Percentiles rank a stretch among this genome's conserved stretches.
These are phyloP conservation scores for Torulaspora delbrueckii DNA, from an alignment of 805 yeast species.

Conservation along the genomic window DNA sequence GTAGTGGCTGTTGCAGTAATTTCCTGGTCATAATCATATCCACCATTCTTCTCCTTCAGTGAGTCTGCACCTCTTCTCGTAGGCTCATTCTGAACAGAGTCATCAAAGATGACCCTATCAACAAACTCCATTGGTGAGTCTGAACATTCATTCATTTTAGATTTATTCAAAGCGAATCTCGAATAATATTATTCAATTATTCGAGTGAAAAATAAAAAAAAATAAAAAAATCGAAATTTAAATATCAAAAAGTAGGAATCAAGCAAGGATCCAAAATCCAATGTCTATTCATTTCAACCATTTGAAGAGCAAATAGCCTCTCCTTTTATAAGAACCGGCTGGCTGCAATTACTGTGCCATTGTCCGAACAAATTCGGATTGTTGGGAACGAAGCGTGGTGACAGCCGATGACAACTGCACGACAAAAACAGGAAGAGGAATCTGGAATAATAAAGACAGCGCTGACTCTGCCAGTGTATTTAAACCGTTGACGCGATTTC, in stretches of 20 bases:
- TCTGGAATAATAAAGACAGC: neutral
- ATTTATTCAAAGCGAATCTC: neutral
- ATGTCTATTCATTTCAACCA: neutral
- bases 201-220: neutral
- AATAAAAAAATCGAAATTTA: neutral
- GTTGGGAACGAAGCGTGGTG: neutral
- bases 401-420: neutral
- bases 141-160: neutral
- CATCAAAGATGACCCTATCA: slow-evolving; percentile 7
- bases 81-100: neutral
- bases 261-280: neutral
- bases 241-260: neutral
- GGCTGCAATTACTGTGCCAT: neutral
- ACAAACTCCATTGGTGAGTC: slow-evolving; percentile 4
- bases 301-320: neutral
- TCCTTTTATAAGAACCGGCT: neutral
- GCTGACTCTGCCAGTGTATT: neutral
- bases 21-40: slow-evolving; percentile 16
- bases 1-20: slow-evolving; percentile 14
- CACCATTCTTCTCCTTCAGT: slow-evolving; percentile 6
- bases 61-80: neutral
- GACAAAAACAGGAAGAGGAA: neutral
- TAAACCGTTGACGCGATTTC: neutral
- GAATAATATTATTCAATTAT: neutral
- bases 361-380: neutral